These are phyloP conservation scores for Sphagnum fallax DNA, from an alignment of 228 moss, liverwort and hornwort species.

Conservation along the genomic window DNA sequence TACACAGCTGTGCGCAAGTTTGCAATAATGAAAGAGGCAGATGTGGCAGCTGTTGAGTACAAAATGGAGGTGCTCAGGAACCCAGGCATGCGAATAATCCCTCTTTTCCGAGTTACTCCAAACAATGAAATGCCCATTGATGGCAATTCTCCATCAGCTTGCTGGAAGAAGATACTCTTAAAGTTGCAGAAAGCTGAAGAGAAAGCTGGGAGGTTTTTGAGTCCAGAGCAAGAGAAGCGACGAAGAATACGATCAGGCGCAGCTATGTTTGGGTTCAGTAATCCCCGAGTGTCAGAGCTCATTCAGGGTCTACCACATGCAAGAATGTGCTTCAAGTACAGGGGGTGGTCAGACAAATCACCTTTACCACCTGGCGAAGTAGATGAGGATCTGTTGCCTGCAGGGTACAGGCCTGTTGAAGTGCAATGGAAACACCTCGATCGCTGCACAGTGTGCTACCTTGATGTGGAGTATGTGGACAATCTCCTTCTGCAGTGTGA, in stretches of 20 bases:
- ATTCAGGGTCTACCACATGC: slow-evolving; percentile 41
- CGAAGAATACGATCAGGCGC: slow-evolving; percentile 49
- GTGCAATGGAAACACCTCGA: slow-evolving; percentile 48
- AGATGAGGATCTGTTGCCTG: slow-evolving; percentile 39
- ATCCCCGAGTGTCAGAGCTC: slow-evolving; percentile 34
- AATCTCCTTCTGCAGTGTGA: slow-evolving; percentile 58
- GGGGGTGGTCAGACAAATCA: slow-evolving; percentile 41
- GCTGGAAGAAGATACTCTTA: slow-evolving; percentile 46
- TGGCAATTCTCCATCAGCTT: slow-evolving; percentile 33
- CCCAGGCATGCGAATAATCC: slow-evolving; percentile 22
- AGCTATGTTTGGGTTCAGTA: slow-evolving; percentile 47
- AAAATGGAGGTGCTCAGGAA: slow-evolving; percentile 50
- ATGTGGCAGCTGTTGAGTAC: slow-evolving; percentile 26
- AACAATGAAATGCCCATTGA: slow-evolving; percentile 34
- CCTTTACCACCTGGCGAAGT: slow-evolving; percentile 17
- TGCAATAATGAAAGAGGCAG: slow-evolving; percentile 37
- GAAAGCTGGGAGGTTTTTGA: slow-evolving; percentile 27
- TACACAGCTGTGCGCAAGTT: slow-evolving; percentile 43
- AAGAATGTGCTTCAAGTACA: slow-evolving; percentile 48
- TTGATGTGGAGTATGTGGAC: slow-evolving; percentile 56
- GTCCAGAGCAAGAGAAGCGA: slow-evolving; percentile 30
- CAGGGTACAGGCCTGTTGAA: slow-evolving; percentile 47
- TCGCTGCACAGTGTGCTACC: slow-evolving; percentile 50
- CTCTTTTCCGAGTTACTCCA: slow-evolving; percentile 44
- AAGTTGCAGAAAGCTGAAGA: slow-evolving; percentile 43